Evolutionary conservation across 305 asterid species (phyloP), one percentile per base, ranked within the genome.

Genomic region (Fraxinus albicans): DNA sequence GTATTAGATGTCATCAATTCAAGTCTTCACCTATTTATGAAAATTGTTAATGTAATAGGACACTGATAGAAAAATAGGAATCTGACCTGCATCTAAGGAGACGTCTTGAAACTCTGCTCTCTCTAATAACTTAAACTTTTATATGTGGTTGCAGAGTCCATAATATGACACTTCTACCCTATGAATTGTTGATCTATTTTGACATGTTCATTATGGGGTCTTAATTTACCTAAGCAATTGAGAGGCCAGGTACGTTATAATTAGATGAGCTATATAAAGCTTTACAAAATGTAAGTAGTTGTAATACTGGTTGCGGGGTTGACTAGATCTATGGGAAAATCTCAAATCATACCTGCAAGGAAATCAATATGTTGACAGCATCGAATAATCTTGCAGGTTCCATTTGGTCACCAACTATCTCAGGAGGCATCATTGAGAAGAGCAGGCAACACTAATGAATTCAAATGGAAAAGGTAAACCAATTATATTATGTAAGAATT

Each of bases 351-450:
- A 92, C 98, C 96, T 94, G 97, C 78, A 96, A 85, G 17, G 91
- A 95, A 58, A 96, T 77, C 70, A 93, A 76, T 79, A 96, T 77
- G 86, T 95, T 95, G 80, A 96, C 98, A 0, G 99, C 92, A 83
- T 95, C 89, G 86, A 88, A 89, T 60, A 96, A 84, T 83, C 88
- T 88, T 65, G 84, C 84, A 55, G 94, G 79, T 78, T 91, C 92
- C 94, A 93, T 79, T 77, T 92, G 86, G 8, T 89, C 92, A 10
- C 98, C 99, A 55, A 93, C 94, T 35, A 91, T 80, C 83, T 90
- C 98, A 2, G 91, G 73, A 23, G 97, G 95, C 97, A 96, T 91
- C 84, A 81, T 81, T 13, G 97, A 91, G 87, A 94, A 89, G 74
- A 93, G 87, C 38, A 96, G 95, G 86, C 98, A 92, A 35, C 98